Evolutionary conservation across 805 yeast species (phyloP).

Genomic region (Starmera dryadoides): DNA sequence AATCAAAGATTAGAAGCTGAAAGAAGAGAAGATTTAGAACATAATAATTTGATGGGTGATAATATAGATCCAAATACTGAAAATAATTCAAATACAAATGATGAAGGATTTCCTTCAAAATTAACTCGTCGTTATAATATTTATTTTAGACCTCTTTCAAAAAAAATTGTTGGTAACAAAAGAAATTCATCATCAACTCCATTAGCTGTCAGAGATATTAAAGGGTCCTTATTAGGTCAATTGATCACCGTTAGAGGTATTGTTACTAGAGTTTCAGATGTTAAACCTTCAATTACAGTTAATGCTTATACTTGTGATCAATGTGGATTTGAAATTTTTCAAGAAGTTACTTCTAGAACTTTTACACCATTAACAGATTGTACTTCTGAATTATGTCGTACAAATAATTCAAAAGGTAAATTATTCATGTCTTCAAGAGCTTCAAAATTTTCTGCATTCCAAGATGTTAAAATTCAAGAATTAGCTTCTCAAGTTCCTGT

Average conservation of each 20-base stretch:
- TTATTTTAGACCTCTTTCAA: constrained; percentile 77
- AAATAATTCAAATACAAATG: constrained; percentile 17
- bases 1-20: constrained; percentile 69
- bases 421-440: constrained; percentile 92
- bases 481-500: constrained; percentile 94
- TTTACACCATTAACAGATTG: constrained; percentile 89
- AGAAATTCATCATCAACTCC: constrained; percentile 32
- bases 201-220: constrained; percentile 83
- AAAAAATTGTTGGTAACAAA: constrained; percentile 21
- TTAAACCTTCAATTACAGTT: constrained; percentile 84
- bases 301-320: constrained; percentile 96
- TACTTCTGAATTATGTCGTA: constrained; percentile 69
- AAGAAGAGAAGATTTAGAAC: constrained; percentile 51
- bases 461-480: constrained; percentile 93
- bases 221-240: constrained; percentile 77
- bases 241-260: constrained; percentile 90
- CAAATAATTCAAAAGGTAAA: constrained; percentile 81
- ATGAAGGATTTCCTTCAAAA: constrained; percentile 68
- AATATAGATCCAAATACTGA: constrained; percentile 20
- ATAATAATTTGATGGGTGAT: constrained; percentile 25
- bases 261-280: constrained; percentile 92
- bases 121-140: constrained; percentile 81
- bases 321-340: constrained; percentile 95
- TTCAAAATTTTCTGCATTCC: constrained; percentile 90
- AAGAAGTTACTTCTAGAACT: constrained; percentile 79